A percentile compares a stretch with the other conserved stretches of the same genome.
Evolutionary conservation across 1,284 basidiomycete species (phyloP).

Genomic region (Ustilago trichophora): DNA sequence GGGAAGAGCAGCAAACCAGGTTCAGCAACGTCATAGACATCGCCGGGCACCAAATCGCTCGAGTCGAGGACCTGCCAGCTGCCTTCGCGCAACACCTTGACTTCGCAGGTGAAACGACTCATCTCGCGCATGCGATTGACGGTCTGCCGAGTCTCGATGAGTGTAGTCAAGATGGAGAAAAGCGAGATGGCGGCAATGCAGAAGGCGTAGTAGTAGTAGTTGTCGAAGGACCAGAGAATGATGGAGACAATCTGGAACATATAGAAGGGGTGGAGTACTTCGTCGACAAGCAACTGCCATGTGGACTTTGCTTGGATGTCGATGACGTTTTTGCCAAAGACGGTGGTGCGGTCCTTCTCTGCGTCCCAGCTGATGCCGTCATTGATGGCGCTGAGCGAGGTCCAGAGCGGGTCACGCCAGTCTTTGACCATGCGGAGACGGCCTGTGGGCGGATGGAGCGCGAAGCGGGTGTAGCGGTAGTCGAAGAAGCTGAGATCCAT

Average conservation of each 20-base stretch:
- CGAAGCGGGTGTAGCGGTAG: constrained; percentile 87
- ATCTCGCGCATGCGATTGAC: constrained; percentile 94
- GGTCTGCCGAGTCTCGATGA: constrained; percentile 88
- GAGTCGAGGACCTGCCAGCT: constrained; percentile 73
- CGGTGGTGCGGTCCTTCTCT: constrained; percentile 65
- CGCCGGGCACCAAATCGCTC: constrained; percentile 85
- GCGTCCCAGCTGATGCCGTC: constrained; percentile 54
- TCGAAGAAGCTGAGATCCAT: constrained; percentile 68
- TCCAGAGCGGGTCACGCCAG: constrained; percentile 89
- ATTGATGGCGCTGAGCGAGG: constrained; percentile 69
- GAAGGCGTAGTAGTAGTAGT: constrained; percentile 93
- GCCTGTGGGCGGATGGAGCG: constrained; percentile 83
- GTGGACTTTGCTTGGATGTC: constrained; percentile 90
- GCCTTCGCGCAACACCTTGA: constrained; percentile 78
- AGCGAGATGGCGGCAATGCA: constrained; percentile 93
- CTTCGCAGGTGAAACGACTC: constrained; percentile 87
- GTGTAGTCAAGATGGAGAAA: constrained; percentile 83
- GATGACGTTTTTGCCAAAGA: constrained; percentile 90
- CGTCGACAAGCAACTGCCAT: constrained; percentile 84
- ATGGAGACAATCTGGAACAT: constrained; percentile 98
- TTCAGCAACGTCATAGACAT: constrained; percentile 87
- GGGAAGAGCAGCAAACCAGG: constrained; percentile 81
- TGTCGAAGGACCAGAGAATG: constrained; percentile 89
- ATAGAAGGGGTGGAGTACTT: constrained; percentile 48
- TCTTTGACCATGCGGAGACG: constrained; percentile 84